Base-by-base conservation (phyloP, 73 alveolate species). In the Paramecium sexaurelia region DNA sequence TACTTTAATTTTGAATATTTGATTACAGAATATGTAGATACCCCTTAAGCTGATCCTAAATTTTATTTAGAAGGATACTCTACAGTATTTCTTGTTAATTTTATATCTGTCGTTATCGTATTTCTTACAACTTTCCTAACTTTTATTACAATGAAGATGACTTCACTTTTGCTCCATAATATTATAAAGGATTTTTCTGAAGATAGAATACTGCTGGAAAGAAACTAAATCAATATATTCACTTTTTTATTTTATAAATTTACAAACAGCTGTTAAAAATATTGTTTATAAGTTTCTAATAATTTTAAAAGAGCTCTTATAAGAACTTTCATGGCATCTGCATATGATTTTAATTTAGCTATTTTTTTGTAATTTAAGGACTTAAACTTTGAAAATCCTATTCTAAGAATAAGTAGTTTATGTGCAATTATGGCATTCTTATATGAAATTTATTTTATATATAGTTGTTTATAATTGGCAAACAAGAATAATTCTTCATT, bases 281-380 rank as follows among this genome's bases (percentile, higher is more conserved):
- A 32, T 36, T 36, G 32, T 17, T 13, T 39, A 27, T 5, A 73
- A 73, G 35, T 73, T 39, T 15, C 11, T n/a, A 13, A 0, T 11
- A 75, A 78, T 5, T 78, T 78, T 78, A 78, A 40, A 43, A 37
- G 73, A 17, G 90, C 73, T 9, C 1, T 78, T 1, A 29, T 78
- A 22, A 78, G 90, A 40, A 78, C 90, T 15, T 78, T 41, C 41
- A 78, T 78, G 90, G 90, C 90, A 19, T 56, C 55, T 41, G 55
- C 90, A 8, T 78, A 37, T 24, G 90, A 78, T 78, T 78, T 24
- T 13, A 78, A 78, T 40, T 40, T 78, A 43, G 90, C 90, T 0
- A 78, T 78, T 0, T 78, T 78, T 45, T 39, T 78, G 17, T 78
- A 78, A 41, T 78, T 78, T 17, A 24, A 40, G 8, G 90, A 45